phyloP scores from a whole-genome alignment of 176 grass and related monocot genomes.

The Eragrostis curvula region DNA sequence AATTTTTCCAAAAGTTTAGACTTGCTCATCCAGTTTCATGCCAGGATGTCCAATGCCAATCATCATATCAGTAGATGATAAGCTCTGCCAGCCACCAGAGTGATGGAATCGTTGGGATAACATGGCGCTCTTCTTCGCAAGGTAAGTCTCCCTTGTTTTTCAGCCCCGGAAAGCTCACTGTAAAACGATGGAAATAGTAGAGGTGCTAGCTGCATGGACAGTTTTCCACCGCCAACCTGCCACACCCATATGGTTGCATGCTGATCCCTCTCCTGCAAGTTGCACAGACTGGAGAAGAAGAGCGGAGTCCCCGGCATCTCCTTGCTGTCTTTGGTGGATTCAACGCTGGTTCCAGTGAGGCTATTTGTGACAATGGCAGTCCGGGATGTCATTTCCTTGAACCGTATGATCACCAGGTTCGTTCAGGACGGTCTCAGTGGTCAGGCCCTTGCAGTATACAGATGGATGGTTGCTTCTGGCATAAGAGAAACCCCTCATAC shows the following conservation, averaged over 20 bases:
- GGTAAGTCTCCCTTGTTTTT: not conserved
- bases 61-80: not conserved
- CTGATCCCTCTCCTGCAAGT: not conserved
- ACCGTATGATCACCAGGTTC: slow-evolving; percentile 29
- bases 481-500: slow-evolving; percentile 35
- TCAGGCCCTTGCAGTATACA: slow-evolving; percentile 36
- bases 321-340: not conserved
- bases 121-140: not conserved
- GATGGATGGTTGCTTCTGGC: slow-evolving; percentile 36
- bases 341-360: not conserved
- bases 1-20: not conserved
- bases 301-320: not conserved
- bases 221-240: not conserved
- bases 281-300: not conserved
- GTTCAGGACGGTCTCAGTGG: not conserved
- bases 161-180: not conserved
- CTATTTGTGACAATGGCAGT: slow-evolving; percentile 17
- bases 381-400: slow-evolving; percentile 30
- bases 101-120: not conserved
- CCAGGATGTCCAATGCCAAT: not conserved
- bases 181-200: not conserved
- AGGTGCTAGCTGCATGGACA: not conserved
- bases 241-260: not conserved
- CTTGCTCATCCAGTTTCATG: not conserved
- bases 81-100: not conserved